Evolutionary conservation across 2,329 filamentous ascomycete species (phyloP), one percentile per base, ranked within the genome.

Genomic region (Fusarium sp.): DNA sequence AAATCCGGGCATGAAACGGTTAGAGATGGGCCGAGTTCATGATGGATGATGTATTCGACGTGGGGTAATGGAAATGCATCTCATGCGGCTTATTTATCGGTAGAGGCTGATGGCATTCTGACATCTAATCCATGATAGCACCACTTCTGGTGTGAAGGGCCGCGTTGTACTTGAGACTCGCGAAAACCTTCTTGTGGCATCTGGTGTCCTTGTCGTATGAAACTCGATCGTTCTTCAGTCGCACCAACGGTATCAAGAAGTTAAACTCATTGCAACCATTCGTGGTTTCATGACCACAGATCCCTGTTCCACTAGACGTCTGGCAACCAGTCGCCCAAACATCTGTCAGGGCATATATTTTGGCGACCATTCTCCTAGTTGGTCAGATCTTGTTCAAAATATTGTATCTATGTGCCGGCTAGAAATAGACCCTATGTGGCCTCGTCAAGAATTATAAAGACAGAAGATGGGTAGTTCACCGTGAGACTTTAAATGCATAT

Each of bases 11-110:
- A 56, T 57, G 56, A 44, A 60, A 38, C 52, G 62, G 66, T 20
- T 49, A 35, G 10, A 62, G 50, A 62, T 69, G 50, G 42, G 39
- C 52, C 62, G 62, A 69, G 35, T 62, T 63, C 50, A 69, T 55
- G 56, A 64, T 59, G 48, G 20, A 68, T 65, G 46, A 66, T 69
- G 50, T 47, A 41, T 43, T 55, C n/a, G 21, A 28, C 35, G 53
- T 47, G 53, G 52, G 29, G 46, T 63, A 38, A 15, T 24, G 8
- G 15, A 29, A 33, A 46, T 24, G 12, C 26, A 28, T 26, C 11
- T n/a, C 28, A 24, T 42, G 28, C 38, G 29, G 29, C 21, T 61
- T 52, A 18, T 55, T 20, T 31, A 5, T 20, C 21, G 20, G 35
- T 21, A 43, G 47, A n/a, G 16, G 31, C 16, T 35, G 31, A 16